phyloP scores from a whole-genome alignment of 2,329 filamentous ascomycete genomes.

The Aspergillus japonicus region DNA sequence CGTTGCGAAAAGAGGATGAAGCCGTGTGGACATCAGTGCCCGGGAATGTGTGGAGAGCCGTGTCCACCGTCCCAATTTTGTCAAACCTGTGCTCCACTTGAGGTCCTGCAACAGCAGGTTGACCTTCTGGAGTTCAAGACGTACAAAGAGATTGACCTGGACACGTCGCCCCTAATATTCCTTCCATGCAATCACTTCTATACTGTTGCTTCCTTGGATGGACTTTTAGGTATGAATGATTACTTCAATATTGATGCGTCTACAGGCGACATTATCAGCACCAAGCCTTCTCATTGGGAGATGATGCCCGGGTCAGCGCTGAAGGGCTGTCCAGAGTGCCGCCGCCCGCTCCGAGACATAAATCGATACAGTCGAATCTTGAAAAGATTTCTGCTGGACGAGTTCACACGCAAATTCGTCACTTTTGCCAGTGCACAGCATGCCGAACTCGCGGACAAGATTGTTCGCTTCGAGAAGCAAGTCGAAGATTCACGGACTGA shows the following conservation, averaged over 20 bases:
- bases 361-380: slow-evolving; percentile 16
- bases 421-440: slow-evolving; percentile 1
- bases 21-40: slow-evolving; percentile 20
- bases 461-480: not conserved
- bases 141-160: slow-evolving; percentile 10
- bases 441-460: not conserved
- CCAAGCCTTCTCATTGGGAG: not conserved
- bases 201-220: slow-evolving; percentile 12
- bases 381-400: slow-evolving; percentile 15
- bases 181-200: slow-evolving; percentile 18
- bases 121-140: slow-evolving; percentile 11
- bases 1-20: slow-evolving; percentile 13
- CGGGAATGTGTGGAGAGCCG: slow-evolving; percentile 17
- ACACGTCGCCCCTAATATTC: slow-evolving; percentile 12
- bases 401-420: slow-evolving; percentile 15
- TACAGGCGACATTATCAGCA: not conserved
- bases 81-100: slow-evolving; percentile 7
- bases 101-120: not conserved
- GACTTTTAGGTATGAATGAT: slow-evolving; percentile 7
- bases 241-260: slow-evolving; percentile 9
- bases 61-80: slow-evolving; percentile 14
- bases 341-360: slow-evolving; percentile 11
- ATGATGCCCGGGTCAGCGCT: not conserved
- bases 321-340: slow-evolving; percentile 16
- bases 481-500: not conserved